Conservation (phyloP, 2,329 filamentous ascomycete species). For the Achaetomium macrosporum region DNA sequence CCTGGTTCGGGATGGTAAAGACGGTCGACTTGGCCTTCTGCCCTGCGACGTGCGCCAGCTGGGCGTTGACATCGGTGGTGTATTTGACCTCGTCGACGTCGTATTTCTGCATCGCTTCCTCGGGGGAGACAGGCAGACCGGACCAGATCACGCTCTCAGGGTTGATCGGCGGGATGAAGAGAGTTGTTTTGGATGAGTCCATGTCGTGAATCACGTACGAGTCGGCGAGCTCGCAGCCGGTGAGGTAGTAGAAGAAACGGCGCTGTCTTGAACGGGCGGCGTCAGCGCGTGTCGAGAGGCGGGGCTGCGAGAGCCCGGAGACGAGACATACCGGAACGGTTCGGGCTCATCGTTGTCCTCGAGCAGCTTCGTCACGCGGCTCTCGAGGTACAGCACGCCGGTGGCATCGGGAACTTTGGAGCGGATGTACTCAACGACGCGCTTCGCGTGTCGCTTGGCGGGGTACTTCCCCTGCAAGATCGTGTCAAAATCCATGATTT, state of each 20-base stretch:
- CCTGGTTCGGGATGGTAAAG: constrained; percentile 73
- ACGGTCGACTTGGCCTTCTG: constrained; percentile 44
- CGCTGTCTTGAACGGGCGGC: constrained; percentile 58
- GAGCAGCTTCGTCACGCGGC: constrained; percentile 69
- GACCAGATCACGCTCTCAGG: constrained; percentile 91
- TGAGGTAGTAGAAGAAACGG: constrained; percentile 91
- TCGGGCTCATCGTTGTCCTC: constrained; percentile 85
- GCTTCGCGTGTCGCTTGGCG: constrained; percentile 77
- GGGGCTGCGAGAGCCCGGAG: not conserved
- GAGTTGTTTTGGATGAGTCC: constrained; percentile 62
- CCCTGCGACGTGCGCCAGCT: constrained; percentile 50
- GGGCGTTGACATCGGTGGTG: constrained; percentile 68
- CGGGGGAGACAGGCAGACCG: constrained; percentile 70
- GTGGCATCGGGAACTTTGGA: constrained; percentile 57
- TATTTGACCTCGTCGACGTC: constrained; percentile 75
- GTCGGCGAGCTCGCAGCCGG: constrained; percentile 75
- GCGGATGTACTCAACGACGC: constrained; percentile 74
- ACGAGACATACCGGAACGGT: constrained; percentile 63
- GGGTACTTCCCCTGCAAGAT: constrained; percentile 64
- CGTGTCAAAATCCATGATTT: constrained; percentile 36
- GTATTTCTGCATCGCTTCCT: constrained; percentile 70
- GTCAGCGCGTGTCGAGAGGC: not conserved
- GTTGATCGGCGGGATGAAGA: constrained; percentile 87
- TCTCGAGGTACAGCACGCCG: constrained; percentile 84
- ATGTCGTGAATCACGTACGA: constrained; percentile 79